Evolutionary conservation across 2,329 filamentous ascomycete genomes (phyloP), one percentile per base, ranked within the genome.

Genomic region (Dichotomopilus funicola): DNA sequence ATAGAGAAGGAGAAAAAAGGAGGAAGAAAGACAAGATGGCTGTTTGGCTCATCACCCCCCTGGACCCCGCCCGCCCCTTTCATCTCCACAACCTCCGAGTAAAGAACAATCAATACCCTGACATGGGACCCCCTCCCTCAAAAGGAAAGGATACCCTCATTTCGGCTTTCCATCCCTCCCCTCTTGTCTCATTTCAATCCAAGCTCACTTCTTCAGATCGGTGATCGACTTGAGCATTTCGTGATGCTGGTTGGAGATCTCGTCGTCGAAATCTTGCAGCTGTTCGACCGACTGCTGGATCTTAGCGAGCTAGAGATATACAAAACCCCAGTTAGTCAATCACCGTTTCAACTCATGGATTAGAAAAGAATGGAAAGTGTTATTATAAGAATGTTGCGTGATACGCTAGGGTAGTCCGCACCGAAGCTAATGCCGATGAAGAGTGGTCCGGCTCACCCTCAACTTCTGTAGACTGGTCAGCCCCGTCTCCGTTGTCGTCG

Each of bases 341-440:
- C 35, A 35, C n/a, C 37, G 37, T 31, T 12, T 5, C 7, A 43
- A 13, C 19, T 27, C 19, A 27, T 27, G 19, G 2, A 27, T 27
- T 4, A 36, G 45, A 31, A 55, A 33, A 58, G 12, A 35, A 57
- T 42, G 51, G 44, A 55, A 51, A 51, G 53, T 59, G 59, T 59
- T 59, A 53, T 58, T 65, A 68, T 68, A 55, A 55, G 42, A 54
- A 53, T 41, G 38, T 42, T 59, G 54, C 55, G 44, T 57, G 55
- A 42, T 56, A 74, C 72, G 68, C 71, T 74, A 71, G 72, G 76
- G 76, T 72, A 70, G 71, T 67, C 75, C 83, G 78, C 79, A 86
- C 83, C 82, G 79, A 81, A 74, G 82, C 82, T 72, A 86, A 76
- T 71, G 82, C 83, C 68, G 77, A 75, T 68, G 82, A 85, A 71